Base-by-base conservation (phyloP, 257 asterid species). In the Scutellaria galericulata region DNA sequence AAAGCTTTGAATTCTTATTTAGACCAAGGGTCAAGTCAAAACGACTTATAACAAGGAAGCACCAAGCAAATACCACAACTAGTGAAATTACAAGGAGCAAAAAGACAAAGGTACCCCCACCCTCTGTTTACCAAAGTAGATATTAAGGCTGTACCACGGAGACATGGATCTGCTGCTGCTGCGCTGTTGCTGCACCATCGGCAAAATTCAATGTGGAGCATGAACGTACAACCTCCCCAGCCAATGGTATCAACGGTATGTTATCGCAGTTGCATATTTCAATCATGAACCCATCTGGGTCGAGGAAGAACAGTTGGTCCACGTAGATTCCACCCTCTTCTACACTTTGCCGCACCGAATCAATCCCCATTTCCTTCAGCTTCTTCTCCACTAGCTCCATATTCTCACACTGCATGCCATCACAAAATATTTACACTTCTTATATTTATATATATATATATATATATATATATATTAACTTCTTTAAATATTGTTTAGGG, bases 181-280 rank as follows among this genome's bases (percentile, higher is more conserved):
- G 91, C 69, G 79, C 67, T 78, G 89, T 50, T 80, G 91, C 74
- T 72, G 88, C 82, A 72, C 85, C 85, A 85, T 79, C 74, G 83
- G 88, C 18, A 24, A 91, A 69, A 55, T 91, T 88, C 5, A 85
- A 15, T 68, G 92, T 78, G 0, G 97, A 88, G 72, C 99, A 94
- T 0, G 97, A 79, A 0, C 93, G 88, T 51, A 84, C 89, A 72
- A 91, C 73, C 76, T 84, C 97, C 15, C 91, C 95, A 24, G 95
- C 88, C 68, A 94, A 46, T 0, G 97, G 96, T 56, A 94, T 35
- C 40, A 91, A 78, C 11, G 99, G 97, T n/a, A 94, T 71, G 67
- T 91, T 84, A 48, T 94, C 99, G 63, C 99, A 94, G 81, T 94
- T 89, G 84, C 99, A 94, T 53, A 94, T 89, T 68, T 94, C 99